These are phyloP conservation scores for Stagonosporopsis cucurbitacearum DNA, from an alignment of 2,329 filamentous ascomycete species.

Conservation along the genomic window DNA sequence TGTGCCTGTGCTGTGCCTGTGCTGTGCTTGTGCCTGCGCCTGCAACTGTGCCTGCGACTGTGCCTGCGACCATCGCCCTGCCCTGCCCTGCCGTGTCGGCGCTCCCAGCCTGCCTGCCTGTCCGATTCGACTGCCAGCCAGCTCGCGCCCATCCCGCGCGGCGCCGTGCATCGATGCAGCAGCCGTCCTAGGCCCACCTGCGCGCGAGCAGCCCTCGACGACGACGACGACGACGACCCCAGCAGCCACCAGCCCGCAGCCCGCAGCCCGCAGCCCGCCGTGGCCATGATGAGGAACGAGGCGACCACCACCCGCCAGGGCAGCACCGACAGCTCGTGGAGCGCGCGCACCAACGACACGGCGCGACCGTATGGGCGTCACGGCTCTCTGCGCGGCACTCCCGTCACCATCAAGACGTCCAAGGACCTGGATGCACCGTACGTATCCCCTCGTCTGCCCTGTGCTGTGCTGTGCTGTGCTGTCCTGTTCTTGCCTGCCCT, in stretches of 20 bases:
- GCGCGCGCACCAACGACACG: slow-evolving; percentile 71
- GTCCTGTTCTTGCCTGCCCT: no score
- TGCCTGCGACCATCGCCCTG: no score
- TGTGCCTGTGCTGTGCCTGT: no score
- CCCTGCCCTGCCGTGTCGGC: no score
- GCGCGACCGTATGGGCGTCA: slow-evolving; percentile 57
- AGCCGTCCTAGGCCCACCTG: slow-evolving; percentile 46
- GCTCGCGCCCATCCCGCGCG: slow-evolving; percentile 10
- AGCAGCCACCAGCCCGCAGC: slow-evolving; percentile 17
- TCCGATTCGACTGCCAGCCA: slow-evolving; percentile 17
- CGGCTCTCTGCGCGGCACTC: slow-evolving; percentile 47
- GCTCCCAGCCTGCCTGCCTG: slow-evolving; percentile 7
- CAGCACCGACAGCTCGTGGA: slow-evolving; percentile 70
- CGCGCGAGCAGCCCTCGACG: slow-evolving; percentile 42
- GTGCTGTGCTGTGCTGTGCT: slow-evolving; percentile 5
- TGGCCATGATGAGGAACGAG: slow-evolving; percentile 71
- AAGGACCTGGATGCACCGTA: slow-evolving; percentile 57
- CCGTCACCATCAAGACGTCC: slow-evolving; percentile 62
- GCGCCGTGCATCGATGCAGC: slow-evolving; percentile 46
- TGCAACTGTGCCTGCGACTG: no score
- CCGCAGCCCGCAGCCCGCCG: slow-evolving; percentile 19
- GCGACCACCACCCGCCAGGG: slow-evolving; percentile 69
- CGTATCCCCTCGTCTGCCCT: slow-evolving; percentile 34
- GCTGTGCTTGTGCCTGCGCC: no score
- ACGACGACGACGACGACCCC: slow-evolving; percentile 29